Conservation (phyloP, 2,329 filamentous ascomycete species). For the Rhexocercosporidium sp. region DNA sequence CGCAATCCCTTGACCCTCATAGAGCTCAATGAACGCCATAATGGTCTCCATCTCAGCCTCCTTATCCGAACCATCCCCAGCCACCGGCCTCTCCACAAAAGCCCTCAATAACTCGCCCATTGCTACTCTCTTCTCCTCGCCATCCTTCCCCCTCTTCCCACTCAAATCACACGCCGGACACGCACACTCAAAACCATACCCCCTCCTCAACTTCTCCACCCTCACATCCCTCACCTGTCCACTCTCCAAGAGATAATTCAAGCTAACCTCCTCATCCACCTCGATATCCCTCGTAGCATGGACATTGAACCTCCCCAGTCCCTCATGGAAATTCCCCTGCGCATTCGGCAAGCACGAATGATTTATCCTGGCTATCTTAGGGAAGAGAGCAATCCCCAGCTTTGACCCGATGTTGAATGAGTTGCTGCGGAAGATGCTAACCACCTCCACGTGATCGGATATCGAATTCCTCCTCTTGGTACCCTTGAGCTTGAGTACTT, state of each 20-base stretch:
- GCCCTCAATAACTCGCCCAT: constrained; percentile 12
- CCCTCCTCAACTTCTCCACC: constrained; percentile 19
- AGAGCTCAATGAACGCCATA: constrained; percentile 21
- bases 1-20: constrained; percentile 29
- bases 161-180: constrained; percentile 32
- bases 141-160: constrained; percentile 6
- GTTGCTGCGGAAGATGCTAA: constrained; percentile 38
- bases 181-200: constrained; percentile 34
- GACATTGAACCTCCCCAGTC: constrained; percentile 30
- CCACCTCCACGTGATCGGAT: constrained; percentile 25
- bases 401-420: constrained; percentile 27
- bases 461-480: constrained; percentile 8
- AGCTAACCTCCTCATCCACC: constrained; percentile 31
- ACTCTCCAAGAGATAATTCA: constrained; percentile 32
- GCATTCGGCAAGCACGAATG: constrained; percentile 38
- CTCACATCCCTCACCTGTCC: constrained; percentile 20
- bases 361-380: constrained; percentile 34
- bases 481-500: neutral
- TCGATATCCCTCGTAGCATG: constrained; percentile 35
- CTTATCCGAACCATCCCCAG: neutral
- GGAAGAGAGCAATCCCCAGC: constrained; percentile 31
- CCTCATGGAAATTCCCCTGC: constrained; percentile 35
- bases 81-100: constrained; percentile 12
- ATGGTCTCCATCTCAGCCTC: constrained; percentile 23
- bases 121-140: constrained; percentile 21